Evolutionary conservation across 371 early-diverging fungal species (phyloP).

Genomic region (Nematocida sp.): DNA sequence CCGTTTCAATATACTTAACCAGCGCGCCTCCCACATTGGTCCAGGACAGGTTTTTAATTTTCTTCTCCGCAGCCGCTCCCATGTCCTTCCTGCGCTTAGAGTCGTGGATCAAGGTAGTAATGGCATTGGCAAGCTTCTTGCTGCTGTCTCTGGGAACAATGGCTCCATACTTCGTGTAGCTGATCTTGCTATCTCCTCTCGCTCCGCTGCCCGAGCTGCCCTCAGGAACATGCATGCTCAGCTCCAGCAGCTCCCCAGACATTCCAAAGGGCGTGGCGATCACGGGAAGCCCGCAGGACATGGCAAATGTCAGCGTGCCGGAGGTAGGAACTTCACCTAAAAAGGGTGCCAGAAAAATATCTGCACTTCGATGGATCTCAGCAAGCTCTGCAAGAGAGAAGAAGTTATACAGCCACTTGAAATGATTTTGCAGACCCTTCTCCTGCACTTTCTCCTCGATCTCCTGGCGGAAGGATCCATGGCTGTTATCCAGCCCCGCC

Average conservation of each 20-base stretch:
- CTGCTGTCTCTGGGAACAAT: not conserved
- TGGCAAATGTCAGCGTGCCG: slow-evolving; percentile 6
- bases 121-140: not conserved
- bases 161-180: not conserved
- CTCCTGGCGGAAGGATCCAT: not conserved
- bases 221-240: not conserved
- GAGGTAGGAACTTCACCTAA: slow-evolving; percentile 1
- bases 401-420: not conserved
- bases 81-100: not conserved
- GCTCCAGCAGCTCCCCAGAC: slow-evolving; percentile 1
- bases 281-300: not conserved
- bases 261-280: not conserved
- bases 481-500: not conserved
- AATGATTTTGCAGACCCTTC: not conserved
- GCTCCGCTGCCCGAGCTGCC: not conserved
- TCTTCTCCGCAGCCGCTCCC: not conserved
- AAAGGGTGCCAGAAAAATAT: not conserved
- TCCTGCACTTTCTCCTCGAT: not conserved
- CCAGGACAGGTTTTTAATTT: not conserved
- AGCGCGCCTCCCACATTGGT: not conserved
- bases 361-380: not conserved
- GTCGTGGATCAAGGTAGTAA: not conserved
- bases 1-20: not conserved
- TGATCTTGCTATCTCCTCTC: too few species aligned
- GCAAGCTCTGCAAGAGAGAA: not conserved